Evolutionary conservation across 306 rosid species (phyloP).

Genomic region (Begonia fuchsioides): DNA sequence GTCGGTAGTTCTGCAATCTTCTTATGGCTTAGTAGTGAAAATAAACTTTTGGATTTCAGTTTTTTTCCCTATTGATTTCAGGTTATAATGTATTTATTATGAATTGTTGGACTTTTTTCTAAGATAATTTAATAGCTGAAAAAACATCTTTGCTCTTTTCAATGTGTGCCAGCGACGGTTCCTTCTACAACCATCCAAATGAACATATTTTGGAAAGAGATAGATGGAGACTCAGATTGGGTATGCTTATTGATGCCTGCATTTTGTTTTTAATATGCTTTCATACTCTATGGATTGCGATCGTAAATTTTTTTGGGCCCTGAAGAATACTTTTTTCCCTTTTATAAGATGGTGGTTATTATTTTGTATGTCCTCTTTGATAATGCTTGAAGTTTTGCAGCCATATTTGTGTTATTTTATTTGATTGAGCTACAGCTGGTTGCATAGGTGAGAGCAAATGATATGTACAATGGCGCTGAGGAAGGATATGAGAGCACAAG

Average conservation of each 20-base stretch:
- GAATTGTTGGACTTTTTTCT: too few relatives aligned
- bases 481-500: conserved; percentile 92
- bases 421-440: conserved; percentile 14
- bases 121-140: conserved; percentile 1
- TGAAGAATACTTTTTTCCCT: too few relatives aligned
- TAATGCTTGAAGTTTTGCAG: conserved; percentile 1
- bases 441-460: conserved; percentile 79
- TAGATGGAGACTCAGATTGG: conserved; percentile 89
- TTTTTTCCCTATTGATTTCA: too few relatives aligned
- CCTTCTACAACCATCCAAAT: conserved; percentile 56
- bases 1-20: too few relatives aligned
- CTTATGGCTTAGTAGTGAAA: too few relatives aligned
- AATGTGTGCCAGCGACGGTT: conserved; percentile 50
- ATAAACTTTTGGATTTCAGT: too few relatives aligned
- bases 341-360: too few relatives aligned
- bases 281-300: neutral
- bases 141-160: conserved; percentile 14
- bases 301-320: too few relatives aligned
- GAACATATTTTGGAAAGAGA: conserved; percentile 92
- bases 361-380: conserved; percentile 6
- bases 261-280: neutral
- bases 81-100: too few relatives aligned
- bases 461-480: conserved; percentile 55
- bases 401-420: conserved; percentile 4
- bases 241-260: conserved; percentile 37